A percentile compares a stretch with the other conserved stretches of the same genome.
Conservation (phyloP, 352 stramenopile genomes). For the Globisporangium nunn region DNA sequence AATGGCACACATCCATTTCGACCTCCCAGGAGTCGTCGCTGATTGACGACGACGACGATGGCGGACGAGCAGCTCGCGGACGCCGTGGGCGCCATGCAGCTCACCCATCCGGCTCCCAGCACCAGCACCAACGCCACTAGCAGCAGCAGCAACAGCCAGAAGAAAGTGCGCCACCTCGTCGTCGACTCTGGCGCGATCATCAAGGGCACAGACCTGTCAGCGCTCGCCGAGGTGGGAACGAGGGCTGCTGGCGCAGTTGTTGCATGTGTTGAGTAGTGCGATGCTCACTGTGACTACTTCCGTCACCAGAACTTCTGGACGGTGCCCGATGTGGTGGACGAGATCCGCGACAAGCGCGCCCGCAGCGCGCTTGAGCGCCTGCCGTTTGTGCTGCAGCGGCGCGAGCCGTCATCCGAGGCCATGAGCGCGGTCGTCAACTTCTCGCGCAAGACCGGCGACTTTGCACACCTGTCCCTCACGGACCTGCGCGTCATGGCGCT, state of each 20-base stretch:
- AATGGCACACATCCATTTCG: not conserved
- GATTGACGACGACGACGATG: not conserved
- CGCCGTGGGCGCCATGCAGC: constrained; percentile 4
- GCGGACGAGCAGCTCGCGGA: constrained; percentile 9
- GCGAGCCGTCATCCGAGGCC: constrained; percentile 73
- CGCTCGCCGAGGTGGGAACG: constrained; percentile 55
- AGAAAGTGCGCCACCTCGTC: constrained; percentile 75
- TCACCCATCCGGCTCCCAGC: not conserved
- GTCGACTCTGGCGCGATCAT: constrained; percentile 86
- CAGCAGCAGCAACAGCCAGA: constrained; percentile 18
- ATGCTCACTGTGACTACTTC: not conserved
- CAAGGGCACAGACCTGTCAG: constrained; percentile 72
- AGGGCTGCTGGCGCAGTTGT: not conserved
- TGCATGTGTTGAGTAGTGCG: too few species aligned
- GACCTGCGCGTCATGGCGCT: constrained; percentile 86
- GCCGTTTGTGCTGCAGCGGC: constrained; percentile 69
- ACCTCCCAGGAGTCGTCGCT: not conserved
- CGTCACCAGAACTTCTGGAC: constrained; percentile 73
- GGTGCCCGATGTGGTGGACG: constrained; percentile 71
- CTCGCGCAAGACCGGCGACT: constrained; percentile 82
- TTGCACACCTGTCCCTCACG: constrained; percentile 75
- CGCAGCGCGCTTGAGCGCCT: constrained; percentile 61
- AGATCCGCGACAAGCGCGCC: constrained; percentile 81
- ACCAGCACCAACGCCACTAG: not conserved
- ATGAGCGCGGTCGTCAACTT: constrained; percentile 79